These are phyloP conservation scores for Chaetomiaceae sp. DNA, from an alignment of 2,329 filamentous ascomycete genomes.

Conservation along the genomic window DNA sequence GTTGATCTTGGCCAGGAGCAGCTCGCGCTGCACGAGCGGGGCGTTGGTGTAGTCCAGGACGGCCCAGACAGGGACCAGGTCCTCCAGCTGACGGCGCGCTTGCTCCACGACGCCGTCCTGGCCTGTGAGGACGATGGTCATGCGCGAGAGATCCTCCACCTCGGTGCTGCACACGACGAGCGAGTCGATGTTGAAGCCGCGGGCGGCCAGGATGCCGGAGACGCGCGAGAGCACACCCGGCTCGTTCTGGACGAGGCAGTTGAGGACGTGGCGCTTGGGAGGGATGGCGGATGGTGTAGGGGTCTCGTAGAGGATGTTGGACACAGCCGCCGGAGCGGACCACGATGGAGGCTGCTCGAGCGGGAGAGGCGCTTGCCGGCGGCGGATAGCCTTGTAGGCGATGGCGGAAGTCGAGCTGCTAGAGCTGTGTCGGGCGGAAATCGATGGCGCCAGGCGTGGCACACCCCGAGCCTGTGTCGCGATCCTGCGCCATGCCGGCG, in stretches of 20 bases:
- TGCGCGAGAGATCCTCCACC: constrained; percentile 91
- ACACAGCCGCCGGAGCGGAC: constrained; percentile 91
- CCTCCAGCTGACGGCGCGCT: constrained; percentile 89
- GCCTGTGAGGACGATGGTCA: constrained; percentile 96
- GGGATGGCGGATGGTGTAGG: constrained; percentile 77
- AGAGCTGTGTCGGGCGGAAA: constrained; percentile 37
- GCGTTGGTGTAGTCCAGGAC: constrained; percentile 93
- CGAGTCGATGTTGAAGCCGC: constrained; percentile 98
- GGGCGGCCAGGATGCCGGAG: constrained; percentile 89
- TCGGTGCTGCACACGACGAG: constrained; percentile 97
- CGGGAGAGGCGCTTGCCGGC: constrained; percentile 80
- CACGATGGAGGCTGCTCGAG: constrained; percentile 72
- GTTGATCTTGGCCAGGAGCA: constrained; percentile 93
- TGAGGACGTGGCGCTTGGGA: constrained; percentile 91
- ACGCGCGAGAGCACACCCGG: constrained; percentile 94
- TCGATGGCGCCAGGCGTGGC: constrained; percentile 22
- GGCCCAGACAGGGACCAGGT: constrained; percentile 96
- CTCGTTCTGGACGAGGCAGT: constrained; percentile 98
- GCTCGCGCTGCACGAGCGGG: constrained; percentile 89
- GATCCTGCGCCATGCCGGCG: constrained; percentile 34
- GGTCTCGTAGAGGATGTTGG: constrained; percentile 98
- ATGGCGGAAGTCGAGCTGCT: constrained; percentile 78
- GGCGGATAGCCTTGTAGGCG: constrained; percentile 94
- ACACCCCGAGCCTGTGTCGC: constrained; percentile 26
- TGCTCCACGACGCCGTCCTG: constrained; percentile 98